phyloP scores from a whole-genome alignment of 352 stramenopile genomes.

The Phytophthora rubi region DNA sequence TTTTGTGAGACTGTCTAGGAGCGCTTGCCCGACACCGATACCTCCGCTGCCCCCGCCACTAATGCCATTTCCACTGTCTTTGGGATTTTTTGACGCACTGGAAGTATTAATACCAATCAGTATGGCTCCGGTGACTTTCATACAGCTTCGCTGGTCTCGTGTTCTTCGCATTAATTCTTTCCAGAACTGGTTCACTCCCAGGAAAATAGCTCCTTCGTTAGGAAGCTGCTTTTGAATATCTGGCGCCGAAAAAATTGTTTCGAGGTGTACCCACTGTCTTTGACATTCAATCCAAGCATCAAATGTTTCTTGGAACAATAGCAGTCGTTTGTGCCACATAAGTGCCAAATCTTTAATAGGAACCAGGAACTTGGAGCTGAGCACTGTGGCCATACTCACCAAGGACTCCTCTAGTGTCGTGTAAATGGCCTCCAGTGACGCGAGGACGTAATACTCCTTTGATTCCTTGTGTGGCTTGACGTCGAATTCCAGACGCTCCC shows the following conservation, averaged over 20 bases:
- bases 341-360: conserved; percentile 77
- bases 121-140: conserved; percentile 65
- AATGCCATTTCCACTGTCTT: conserved; percentile 11
- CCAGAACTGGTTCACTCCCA: conserved; percentile 79
- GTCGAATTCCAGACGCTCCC: conserved; percentile 88
- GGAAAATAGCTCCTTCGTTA: conserved; percentile 65
- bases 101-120: conserved; percentile 38
- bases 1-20: conserved; percentile 70
- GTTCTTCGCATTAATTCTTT: conserved; percentile 79
- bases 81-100: conserved; percentile 23
- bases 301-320: conserved; percentile 83
- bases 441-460: conserved; percentile 90
- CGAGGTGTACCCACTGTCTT: conserved; percentile 83
- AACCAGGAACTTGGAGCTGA: conserved; percentile 89
- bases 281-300: conserved; percentile 85
- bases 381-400: conserved; percentile 88
- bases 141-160: conserved; percentile 64
- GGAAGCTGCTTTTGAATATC: conserved; percentile 88
- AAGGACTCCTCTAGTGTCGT: conserved; percentile 90
- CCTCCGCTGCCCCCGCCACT: conserved; percentile 2
- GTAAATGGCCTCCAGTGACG: conserved; percentile 80
- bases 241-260: conserved; percentile 82
- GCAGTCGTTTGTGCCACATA: conserved; percentile 73
- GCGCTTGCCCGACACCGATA: conserved; percentile 40
- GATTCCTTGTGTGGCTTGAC: conserved; percentile 91